phyloP scores from a whole-genome alignment of 2,329 filamentous ascomycete species.

The Arthroderma uncinatum region DNA sequence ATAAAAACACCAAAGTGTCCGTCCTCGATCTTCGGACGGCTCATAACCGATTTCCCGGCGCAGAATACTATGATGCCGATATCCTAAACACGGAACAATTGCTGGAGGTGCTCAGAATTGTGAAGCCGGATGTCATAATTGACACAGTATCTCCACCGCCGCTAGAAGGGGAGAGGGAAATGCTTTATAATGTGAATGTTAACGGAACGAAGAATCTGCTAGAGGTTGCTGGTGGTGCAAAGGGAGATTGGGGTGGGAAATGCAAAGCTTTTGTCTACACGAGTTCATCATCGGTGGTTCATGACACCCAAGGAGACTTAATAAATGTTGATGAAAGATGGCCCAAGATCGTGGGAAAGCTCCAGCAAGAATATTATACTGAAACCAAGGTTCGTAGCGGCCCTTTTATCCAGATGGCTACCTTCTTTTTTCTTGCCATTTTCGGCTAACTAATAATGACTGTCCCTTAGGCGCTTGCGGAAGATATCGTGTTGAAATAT shows the following conservation, averaged over 20 bases:
- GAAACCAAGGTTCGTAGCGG: constrained; percentile 62
- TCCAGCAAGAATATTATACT: constrained; percentile 73
- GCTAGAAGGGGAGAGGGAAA: constrained; percentile 42
- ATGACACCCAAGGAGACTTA: constrained; percentile 68
- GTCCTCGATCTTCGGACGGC: constrained; percentile 63
- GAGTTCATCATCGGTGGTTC: constrained; percentile 74
- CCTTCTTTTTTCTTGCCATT: not conserved
- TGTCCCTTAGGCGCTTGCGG: constrained; percentile 61
- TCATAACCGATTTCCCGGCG: constrained; percentile 52
- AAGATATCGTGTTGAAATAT: constrained; percentile 65
- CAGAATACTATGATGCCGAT: constrained; percentile 63
- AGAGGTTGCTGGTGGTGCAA: constrained; percentile 56
- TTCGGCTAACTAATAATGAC: not conserved
- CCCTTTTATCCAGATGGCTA: not conserved
- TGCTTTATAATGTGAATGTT: constrained; percentile 76
- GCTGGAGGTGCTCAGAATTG: constrained; percentile 50
- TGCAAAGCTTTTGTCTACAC: constrained; percentile 77
- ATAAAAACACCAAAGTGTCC: constrained; percentile 45
- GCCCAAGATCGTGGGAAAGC: constrained; percentile 60
- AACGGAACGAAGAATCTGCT: constrained; percentile 66
- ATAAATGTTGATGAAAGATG: constrained; percentile 76
- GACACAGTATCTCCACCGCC: constrained; percentile 69
- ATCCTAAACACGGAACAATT: constrained; percentile 58
- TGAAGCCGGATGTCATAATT: constrained; percentile 71
- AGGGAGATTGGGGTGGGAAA: constrained; percentile 49